Conservation (phyloP, 345 rosid species). For the Luvunga scandens region DNA sequence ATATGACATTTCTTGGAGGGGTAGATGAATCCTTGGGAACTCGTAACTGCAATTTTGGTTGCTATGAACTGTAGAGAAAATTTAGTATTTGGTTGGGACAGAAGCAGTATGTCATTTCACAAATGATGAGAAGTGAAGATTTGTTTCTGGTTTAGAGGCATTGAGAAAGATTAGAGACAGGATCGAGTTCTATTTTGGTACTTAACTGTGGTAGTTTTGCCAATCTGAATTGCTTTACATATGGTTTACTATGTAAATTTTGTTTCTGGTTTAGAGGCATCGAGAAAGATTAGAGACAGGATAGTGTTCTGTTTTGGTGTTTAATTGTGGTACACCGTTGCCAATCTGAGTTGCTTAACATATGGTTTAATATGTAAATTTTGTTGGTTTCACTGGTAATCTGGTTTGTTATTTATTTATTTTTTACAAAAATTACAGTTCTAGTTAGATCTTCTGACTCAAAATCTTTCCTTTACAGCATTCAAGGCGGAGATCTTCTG, state of each 20-base stretch:
- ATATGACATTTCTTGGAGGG: not conserved
- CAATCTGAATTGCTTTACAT: not conserved
- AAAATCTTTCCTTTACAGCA: constrained; percentile 46
- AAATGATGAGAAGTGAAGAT: not conserved
- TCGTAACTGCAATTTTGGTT: not conserved
- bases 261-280: not conserved
- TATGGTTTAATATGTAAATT: not conserved
- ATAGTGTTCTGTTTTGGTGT: not conserved
- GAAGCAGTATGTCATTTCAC: not conserved
- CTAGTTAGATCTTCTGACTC: not conserved
- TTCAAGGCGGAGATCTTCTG: constrained; percentile 57
- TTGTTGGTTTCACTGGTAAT: not conserved
- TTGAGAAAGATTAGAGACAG: not conserved
- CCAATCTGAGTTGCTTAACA: not conserved
- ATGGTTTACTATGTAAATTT: not conserved
- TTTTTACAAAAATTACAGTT: too few species aligned
- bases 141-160: not conserved
- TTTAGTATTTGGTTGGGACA: not conserved
- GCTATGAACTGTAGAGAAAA: not conserved
- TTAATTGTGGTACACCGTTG: not conserved
- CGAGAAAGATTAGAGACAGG: not conserved
- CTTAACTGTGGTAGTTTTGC: not conserved
- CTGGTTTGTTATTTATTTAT: too few species aligned
- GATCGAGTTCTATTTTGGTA: not conserved
- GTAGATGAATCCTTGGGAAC: not conserved